phyloP scores from a whole-genome alignment of 2,329 filamentous ascomycete genomes.

The Coniochaeta sp. region DNA sequence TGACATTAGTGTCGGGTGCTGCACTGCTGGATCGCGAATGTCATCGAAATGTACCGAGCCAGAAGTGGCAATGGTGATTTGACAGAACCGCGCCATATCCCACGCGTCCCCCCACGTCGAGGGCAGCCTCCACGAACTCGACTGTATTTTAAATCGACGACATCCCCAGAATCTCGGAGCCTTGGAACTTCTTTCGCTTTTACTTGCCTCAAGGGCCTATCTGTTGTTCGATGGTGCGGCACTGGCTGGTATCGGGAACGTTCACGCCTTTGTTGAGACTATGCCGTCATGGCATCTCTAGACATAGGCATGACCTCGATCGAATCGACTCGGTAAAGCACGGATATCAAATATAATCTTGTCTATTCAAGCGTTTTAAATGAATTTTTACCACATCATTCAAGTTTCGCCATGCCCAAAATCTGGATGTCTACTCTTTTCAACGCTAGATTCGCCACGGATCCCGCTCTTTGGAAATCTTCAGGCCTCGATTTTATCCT shows the following conservation, averaged over 20 bases:
- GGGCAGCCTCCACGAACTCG: constrained; percentile 1
- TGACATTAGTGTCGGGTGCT: too few species aligned
- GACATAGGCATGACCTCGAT: not conserved
- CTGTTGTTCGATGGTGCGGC: not conserved
- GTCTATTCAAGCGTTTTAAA: not conserved
- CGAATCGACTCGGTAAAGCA: not conserved
- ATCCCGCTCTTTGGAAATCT: not conserved
- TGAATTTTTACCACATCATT: not conserved
- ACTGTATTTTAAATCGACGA: constrained; percentile 12
- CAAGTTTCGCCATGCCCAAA: not conserved
- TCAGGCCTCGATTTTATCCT: constrained; percentile 14
- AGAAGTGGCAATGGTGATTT: constrained; percentile 8
- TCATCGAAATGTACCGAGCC: not conserved
- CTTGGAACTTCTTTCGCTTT: not conserved
- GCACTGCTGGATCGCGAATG: not conserved
- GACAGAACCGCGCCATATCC: constrained; percentile 12
- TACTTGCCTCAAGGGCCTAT: too few species aligned
- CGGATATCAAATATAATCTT: not conserved
- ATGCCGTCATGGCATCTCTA: not conserved
- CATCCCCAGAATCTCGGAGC: constrained; percentile 1
- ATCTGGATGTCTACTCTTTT: not conserved
- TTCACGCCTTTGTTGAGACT: not conserved
- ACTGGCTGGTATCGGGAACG: not conserved
- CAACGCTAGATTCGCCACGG: constrained; percentile 8
- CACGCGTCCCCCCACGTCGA: constrained; percentile 17